These are phyloP conservation scores for Yarrowia phangngaensis DNA, from an alignment of 805 yeast genomes.

Conservation along the genomic window DNA sequence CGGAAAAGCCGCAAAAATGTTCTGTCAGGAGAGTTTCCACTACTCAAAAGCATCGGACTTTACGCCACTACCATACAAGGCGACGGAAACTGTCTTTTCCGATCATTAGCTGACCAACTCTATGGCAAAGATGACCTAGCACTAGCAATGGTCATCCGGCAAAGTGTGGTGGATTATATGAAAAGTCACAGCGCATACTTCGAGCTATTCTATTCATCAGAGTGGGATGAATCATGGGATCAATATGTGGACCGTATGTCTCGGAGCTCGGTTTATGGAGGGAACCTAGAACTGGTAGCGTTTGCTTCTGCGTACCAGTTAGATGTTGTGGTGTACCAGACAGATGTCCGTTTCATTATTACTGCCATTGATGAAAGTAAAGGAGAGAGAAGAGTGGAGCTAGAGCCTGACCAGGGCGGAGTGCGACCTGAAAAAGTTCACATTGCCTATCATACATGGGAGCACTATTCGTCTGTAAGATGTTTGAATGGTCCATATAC, in stretches of 20 bases:
- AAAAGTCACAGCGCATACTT: constrained; percentile 36
- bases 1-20: constrained; percentile 25
- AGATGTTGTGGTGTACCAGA: constrained; percentile 42
- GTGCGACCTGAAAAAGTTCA: constrained; percentile 32
- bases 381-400: constrained; percentile 5
- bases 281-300: constrained; percentile 44
- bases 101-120: constrained; percentile 43
- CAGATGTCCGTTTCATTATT: constrained; percentile 40
- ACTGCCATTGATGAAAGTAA: constrained; percentile 16
- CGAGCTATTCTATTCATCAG: constrained; percentile 36
- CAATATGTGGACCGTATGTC: constrained; percentile 39
- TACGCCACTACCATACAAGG: constrained; percentile 42
- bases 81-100: constrained; percentile 45
- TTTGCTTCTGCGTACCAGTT: constrained; percentile 38
- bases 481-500: constrained; percentile 41
- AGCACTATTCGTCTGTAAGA: constrained; percentile 44
- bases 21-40: constrained; percentile 38
- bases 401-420: constrained; percentile 7
- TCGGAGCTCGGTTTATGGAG: constrained; percentile 44
- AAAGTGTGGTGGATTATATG: constrained; percentile 39
- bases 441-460: constrained; percentile 46
- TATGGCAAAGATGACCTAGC: constrained; percentile 39
- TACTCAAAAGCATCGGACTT: constrained; percentile 38
- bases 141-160: constrained; percentile 36
- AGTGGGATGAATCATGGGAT: constrained; percentile 40